phyloP scores from a whole-genome alignment of 2,329 filamentous ascomycete genomes.

The Fusarium sp. region DNA sequence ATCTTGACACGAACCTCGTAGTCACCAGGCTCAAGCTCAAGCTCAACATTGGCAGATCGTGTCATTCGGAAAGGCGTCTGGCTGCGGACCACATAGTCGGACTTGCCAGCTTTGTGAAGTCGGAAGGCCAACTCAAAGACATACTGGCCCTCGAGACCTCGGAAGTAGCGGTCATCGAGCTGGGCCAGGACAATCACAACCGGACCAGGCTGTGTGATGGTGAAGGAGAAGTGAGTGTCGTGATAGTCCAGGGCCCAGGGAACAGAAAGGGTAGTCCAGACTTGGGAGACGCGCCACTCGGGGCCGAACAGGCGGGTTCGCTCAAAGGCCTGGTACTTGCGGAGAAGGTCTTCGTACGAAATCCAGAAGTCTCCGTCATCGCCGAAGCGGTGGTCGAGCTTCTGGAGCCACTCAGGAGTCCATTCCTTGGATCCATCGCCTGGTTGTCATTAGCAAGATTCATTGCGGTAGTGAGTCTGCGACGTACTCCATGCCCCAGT shows the following conservation, averaged over 20 bases:
- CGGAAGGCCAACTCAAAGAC: slow-evolving; percentile 69
- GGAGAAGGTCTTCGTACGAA: slow-evolving; percentile 71
- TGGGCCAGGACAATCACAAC: slow-evolving; percentile 72
- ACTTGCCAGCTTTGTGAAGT: slow-evolving; percentile 64
- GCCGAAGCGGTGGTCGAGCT: slow-evolving; percentile 81
- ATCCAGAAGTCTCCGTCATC: slow-evolving; percentile 81
- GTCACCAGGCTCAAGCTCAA: slow-evolving; percentile 80
- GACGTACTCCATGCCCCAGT: slow-evolving; percentile 79
- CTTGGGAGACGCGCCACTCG: slow-evolving; percentile 67
- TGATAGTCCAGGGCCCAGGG: slow-evolving; percentile 71
- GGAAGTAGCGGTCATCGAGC: slow-evolving; percentile 72
- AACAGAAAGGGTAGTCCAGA: slow-evolving; percentile 68
- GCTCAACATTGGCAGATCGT: slow-evolving; percentile 83
- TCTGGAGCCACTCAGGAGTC: slow-evolving; percentile 84
- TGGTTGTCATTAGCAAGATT: slow-evolving; percentile 42
- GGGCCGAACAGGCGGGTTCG: slow-evolving; percentile 71
- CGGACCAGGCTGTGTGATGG: slow-evolving; percentile 63
- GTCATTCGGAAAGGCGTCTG: slow-evolving; percentile 73
- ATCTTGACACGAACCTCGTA: slow-evolving; percentile 85
- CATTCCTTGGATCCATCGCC: slow-evolving; percentile 86
- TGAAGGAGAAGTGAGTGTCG: slow-evolving; percentile 68
- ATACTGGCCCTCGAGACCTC: slow-evolving; percentile 71
- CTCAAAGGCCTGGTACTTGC: slow-evolving; percentile 72
- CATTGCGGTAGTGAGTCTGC: neutral
- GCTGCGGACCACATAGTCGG: slow-evolving; percentile 71